Percentiles rank a stretch among this genome's conserved stretches.
Conservation (phyloP, 2,329 filamentous ascomycete species). For the Fusarium poae region DNA sequence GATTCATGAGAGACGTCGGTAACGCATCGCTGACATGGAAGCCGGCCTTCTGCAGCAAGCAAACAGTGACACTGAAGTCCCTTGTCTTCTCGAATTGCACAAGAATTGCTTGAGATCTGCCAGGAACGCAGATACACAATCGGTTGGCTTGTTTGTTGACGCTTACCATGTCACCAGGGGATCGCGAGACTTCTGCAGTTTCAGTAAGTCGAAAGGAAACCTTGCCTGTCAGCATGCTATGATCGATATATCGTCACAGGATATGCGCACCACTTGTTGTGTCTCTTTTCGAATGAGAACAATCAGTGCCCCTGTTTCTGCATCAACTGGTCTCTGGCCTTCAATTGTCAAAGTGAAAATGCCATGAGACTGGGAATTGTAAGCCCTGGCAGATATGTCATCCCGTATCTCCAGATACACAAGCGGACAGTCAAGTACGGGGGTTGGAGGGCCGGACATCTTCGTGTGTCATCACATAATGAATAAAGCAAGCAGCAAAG, state of each 20-base stretch:
- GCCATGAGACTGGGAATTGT: slow-evolving; percentile 40
- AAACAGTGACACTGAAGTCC: slow-evolving; percentile 53
- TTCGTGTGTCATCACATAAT: slow-evolving; percentile 1
- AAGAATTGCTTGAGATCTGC: slow-evolving; percentile 45
- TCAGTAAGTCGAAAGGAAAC: slow-evolving; percentile 51
- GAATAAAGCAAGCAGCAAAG: neutral
- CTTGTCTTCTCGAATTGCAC: slow-evolving; percentile 50
- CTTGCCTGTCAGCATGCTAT: slow-evolving; percentile 34
- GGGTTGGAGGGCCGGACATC: slow-evolving; percentile 50
- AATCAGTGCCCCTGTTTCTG: slow-evolving; percentile 40
- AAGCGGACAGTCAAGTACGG: slow-evolving; percentile 51
- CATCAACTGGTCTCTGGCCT: slow-evolving; percentile 37
- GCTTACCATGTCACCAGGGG: slow-evolving; percentile 38
- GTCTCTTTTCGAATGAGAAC: slow-evolving; percentile 47
- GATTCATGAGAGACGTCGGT: neutral
- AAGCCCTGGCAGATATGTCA: slow-evolving; percentile 37
- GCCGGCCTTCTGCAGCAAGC: slow-evolving; percentile 51
- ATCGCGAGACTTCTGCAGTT: slow-evolving; percentile 30
- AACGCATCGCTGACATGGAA: slow-evolving; percentile 46
- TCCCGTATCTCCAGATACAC: slow-evolving; percentile 50
- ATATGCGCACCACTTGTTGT: slow-evolving; percentile 45
- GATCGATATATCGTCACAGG: neutral
- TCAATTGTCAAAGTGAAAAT: slow-evolving; percentile 50
- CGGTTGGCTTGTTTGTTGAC: slow-evolving; percentile 36
- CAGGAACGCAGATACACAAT: slow-evolving; percentile 47